Evolutionary conservation across 345 rosid species (phyloP), one percentile per base, ranked within the genome.

Genomic region (Anastatica hierochuntica): DNA sequence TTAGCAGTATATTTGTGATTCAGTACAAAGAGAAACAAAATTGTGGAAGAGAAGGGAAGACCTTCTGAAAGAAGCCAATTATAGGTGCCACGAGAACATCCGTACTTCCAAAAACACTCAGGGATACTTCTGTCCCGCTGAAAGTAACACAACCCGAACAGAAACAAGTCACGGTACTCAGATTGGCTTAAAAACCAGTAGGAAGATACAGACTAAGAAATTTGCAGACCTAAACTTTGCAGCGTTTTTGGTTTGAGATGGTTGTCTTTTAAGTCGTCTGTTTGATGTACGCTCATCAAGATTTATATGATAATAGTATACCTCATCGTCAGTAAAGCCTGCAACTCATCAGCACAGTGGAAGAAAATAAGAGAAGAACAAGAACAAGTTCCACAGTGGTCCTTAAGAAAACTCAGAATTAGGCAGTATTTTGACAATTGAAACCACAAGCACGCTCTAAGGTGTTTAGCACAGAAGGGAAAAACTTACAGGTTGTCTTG

Each of bases 81-180:
- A 82, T 68, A 8, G 65, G 81, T 13, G 64, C 66, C 53, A 48
- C 60, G 34, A 87, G 69, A 71, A 43, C 56, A 19, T 78, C 83
- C 45, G 41, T 24, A 39, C 78, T 73, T 66, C 69, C 95, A 47
- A 64, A 69, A 33, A 77, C 58, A 63, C 69, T 70, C 26, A 90
- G 49, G 53, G 62, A 71, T 37, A 77, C 84, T 72, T 87, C 96
- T 19, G 90, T 82, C 26, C 98, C 96, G 47, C 98, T 87, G 76
- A 37, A 67, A 59, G 11, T 19, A 49, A 63, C 50, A 36, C 5
- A 36, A 19, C 4, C 50, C 14, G 2, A 43, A 56, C 17, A 31
- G 10, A 43, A 43, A 42, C 41, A 26, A 26, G 29, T 39, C 6
- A 64, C 23, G 19, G 21, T 45, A 62, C 17, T 14, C 50, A 33